Percentiles rank a stretch among this genome's conserved stretches.
Evolutionary conservation across 495 filamentous ascomycete genomes (phyloP).

Genomic region (Aspergillus asperescens): DNA sequence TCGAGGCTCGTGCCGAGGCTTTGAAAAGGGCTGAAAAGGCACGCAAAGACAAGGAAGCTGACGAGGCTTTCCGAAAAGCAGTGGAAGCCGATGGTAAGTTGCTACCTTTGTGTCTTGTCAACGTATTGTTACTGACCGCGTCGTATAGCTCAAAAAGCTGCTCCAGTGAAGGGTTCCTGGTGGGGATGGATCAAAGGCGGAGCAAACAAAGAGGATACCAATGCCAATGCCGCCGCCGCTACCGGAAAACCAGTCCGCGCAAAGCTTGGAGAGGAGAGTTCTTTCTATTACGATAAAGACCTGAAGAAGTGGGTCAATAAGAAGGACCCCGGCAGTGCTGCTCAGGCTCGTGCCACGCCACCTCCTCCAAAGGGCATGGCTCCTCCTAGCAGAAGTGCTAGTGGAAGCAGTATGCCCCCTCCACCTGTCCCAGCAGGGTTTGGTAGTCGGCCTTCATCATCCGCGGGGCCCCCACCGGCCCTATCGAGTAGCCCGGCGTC

Average conservation of each 20-base stretch:
- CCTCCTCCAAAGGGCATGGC: slow-evolving; percentile 47
- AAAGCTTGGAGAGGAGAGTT: slow-evolving; percentile 90
- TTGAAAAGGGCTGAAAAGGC: slow-evolving; percentile 51
- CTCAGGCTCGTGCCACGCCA: slow-evolving; percentile 47
- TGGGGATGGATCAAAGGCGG: slow-evolving; percentile 82
- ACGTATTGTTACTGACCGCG: slow-evolving; percentile 18
- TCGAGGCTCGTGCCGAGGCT: slow-evolving; percentile 47
- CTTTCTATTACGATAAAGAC: slow-evolving; percentile 89
- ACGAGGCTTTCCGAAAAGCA: slow-evolving; percentile 74
- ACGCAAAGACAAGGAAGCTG: slow-evolving; percentile 50
- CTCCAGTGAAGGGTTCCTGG: slow-evolving; percentile 56
- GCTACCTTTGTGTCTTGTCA: neutral
- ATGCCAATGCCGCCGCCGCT: slow-evolving; percentile 52
- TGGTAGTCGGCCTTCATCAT: slow-evolving; percentile 38
- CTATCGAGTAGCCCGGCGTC: slow-evolving; percentile 39
- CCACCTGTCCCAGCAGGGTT: slow-evolving; percentile 30
- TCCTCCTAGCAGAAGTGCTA: slow-evolving; percentile 37
- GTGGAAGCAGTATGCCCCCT: slow-evolving; percentile 35
- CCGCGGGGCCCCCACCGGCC: slow-evolving; percentile 31
- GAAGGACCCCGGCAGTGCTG: slow-evolving; percentile 56
- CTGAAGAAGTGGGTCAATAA: slow-evolving; percentile 98
- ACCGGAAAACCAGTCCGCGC: slow-evolving; percentile 69
- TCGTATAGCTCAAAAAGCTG: slow-evolving; percentile 36
- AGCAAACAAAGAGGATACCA: slow-evolving; percentile 64
- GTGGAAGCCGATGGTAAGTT: slow-evolving; percentile 76